Conservation (phyloP, 2,329 filamentous ascomycete genomes). For the Eurotiales sp. region DNA sequence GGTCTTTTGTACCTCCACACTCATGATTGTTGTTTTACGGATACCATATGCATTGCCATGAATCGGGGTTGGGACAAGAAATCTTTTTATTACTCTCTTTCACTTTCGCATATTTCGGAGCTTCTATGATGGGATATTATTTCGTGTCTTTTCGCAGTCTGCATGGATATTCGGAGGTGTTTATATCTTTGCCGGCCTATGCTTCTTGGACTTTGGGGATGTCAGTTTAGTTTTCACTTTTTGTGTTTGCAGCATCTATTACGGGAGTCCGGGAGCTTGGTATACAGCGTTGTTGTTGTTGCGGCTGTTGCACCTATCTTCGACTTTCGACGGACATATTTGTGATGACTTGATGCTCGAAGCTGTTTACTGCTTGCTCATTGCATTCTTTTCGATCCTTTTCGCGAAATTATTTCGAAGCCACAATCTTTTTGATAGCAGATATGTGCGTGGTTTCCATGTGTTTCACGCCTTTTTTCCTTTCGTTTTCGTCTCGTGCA, state of each 20-base stretch:
- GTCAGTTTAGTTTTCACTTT: neutral
- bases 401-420: slow-evolving; percentile 6
- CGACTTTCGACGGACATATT: neutral
- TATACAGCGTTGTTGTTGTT: neutral
- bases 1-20: slow-evolving; percentile 8
- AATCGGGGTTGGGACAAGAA: slow-evolving; percentile 8
- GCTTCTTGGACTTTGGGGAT: slow-evolving; percentile 9
- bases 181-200: slow-evolving; percentile 7
- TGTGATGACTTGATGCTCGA: slow-evolving; percentile 8
- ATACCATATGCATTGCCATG: slow-evolving; percentile 9
- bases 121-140: neutral
- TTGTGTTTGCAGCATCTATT: slow-evolving; percentile 8
- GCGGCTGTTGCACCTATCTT: neutral
- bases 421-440: neutral
- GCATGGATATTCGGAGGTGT: slow-evolving; percentile 2
- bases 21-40: slow-evolving; percentile 8
- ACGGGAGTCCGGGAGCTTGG: neutral
- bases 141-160: neutral
- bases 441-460: no score
- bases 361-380: neutral
- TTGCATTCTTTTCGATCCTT: slow-evolving; percentile 6
- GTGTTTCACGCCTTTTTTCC: slow-evolving; percentile 6
- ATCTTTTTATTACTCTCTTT: neutral
- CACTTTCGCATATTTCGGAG: slow-evolving; percentile 6
- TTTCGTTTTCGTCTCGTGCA: slow-evolving; percentile 1